Conservation (phyloP, 805 yeast genomes). For the Cyberlindnera lachancei region DNA sequence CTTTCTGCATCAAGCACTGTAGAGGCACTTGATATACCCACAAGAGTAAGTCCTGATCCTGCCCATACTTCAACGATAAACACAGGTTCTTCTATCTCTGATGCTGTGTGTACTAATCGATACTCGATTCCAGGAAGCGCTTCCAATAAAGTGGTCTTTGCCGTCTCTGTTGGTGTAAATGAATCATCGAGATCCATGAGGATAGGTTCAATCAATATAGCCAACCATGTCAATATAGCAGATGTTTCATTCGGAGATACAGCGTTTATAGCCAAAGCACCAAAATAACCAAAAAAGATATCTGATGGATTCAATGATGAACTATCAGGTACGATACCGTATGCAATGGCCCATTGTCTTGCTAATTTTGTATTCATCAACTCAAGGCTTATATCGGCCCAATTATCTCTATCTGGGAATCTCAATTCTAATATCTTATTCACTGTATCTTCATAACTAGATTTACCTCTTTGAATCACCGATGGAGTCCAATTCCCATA, state of each 20-base stretch:
- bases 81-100: not conserved
- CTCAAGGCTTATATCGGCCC: not conserved
- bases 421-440: slow-evolving; percentile 1
- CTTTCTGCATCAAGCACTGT: slow-evolving; percentile 1
- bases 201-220: slow-evolving; percentile 6
- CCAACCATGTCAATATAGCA: not conserved
- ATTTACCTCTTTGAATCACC: slow-evolving; percentile 1
- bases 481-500: not conserved
- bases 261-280: slow-evolving; percentile 2
- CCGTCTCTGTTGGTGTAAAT: not conserved
- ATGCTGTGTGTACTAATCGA: not conserved
- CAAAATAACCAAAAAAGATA: slow-evolving; percentile 4
- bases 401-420: slow-evolving; percentile 1
- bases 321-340: not conserved
- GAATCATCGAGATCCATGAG: slow-evolving; percentile 2
- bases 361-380: slow-evolving; percentile 1
- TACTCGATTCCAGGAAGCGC: slow-evolving; percentile 1
- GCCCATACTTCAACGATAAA: slow-evolving; percentile 3
- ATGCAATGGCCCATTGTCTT: slow-evolving; percentile 1
- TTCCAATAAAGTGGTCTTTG: not conserved
- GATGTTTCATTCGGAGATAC: not conserved
- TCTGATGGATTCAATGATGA: slow-evolving; percentile 1
- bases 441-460: slow-evolving; percentile 2
- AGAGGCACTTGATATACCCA: slow-evolving; percentile 2
- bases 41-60: slow-evolving; percentile 1